Evolutionary conservation across 1,284 basidiomycete species (phyloP).

Genomic region (Lignosus rhinocerotis): DNA sequence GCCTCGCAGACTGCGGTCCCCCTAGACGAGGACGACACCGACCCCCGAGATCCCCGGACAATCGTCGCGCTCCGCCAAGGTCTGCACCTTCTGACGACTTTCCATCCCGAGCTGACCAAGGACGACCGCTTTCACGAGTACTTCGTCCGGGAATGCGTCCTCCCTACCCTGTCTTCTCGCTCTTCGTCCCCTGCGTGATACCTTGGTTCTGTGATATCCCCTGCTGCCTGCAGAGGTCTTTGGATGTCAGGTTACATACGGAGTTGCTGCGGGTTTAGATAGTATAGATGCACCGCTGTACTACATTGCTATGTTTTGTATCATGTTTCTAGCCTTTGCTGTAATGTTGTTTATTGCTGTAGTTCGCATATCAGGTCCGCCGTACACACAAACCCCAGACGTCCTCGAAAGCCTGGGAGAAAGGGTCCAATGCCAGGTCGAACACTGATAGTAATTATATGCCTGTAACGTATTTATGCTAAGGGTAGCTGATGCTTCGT

Average conservation of each 20-base stretch:
- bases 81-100: slow-evolving; percentile 83
- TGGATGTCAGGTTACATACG: not conserved
- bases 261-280: no score
- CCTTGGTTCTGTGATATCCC: no score
- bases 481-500: no score
- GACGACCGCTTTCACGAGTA: slow-evolving; percentile 91
- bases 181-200: slow-evolving; percentile 18
- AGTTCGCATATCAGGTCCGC: no score
- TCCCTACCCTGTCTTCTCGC: slow-evolving; percentile 33
- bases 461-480: no score
- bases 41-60: slow-evolving; percentile 55
- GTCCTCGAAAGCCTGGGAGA: no score
- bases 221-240: not conserved
- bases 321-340: not conserved
- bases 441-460: no score
- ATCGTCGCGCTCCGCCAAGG: slow-evolving; percentile 90
- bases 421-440: no score
- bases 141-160: slow-evolving; percentile 71
- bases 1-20: slow-evolving; percentile 38
- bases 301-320: not conserved
- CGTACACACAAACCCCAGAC: no score
- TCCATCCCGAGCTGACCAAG: slow-evolving; percentile 92
- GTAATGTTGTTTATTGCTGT: not conserved
- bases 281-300: not conserved
- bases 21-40: slow-evolving; percentile 38